A percentile compares a stretch with the other conserved stretches of the same genome.
Evolutionary conservation across 495 filamentous ascomycete species (phyloP).

Genomic region (Pseudomonodictys pantanalensis): DNA sequence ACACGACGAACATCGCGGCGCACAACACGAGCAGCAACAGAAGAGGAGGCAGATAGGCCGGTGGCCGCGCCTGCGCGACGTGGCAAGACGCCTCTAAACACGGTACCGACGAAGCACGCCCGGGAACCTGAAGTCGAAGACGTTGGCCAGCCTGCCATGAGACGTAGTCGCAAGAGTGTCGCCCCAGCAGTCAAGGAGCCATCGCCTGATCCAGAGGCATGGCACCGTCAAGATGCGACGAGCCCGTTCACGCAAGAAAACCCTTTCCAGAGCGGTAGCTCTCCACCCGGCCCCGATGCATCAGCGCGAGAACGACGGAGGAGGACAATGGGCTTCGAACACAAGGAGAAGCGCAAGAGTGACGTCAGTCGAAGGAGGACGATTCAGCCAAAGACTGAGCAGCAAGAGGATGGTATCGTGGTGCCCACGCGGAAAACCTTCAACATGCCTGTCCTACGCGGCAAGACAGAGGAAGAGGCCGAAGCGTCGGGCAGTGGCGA

Average conservation of each 20-base stretch:
- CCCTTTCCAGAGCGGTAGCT: conserved; percentile 86
- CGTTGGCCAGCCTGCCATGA: conserved; percentile 37
- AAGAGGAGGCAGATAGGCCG: conserved; percentile 31
- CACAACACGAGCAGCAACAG: conserved; percentile 26
- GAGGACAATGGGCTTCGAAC: conserved; percentile 37
- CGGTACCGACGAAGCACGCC: conserved; percentile 54
- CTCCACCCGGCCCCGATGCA: conserved; percentile 47
- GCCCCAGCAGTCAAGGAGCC: conserved; percentile 48
- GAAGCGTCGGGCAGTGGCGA: conserved; percentile 48
- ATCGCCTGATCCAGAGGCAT: conserved; percentile 28
- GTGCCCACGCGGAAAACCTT: conserved; percentile 47
- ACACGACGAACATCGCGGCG: conserved; percentile 29
- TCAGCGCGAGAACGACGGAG: conserved; percentile 45
- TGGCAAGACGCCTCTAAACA: conserved; percentile 49
- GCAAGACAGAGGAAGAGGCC: conserved; percentile 43
- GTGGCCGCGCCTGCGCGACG: conserved; percentile 36
- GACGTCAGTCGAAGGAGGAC: conserved; percentile 45
- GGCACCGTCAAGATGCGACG: conserved; percentile 39
- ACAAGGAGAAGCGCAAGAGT: conserved; percentile 48
- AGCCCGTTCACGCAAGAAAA: conserved; percentile 83
- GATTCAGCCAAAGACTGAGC: conserved; percentile 36
- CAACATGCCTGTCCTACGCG: conserved; percentile 38
- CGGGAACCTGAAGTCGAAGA: conserved; percentile 47
- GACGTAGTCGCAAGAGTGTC: conserved; percentile 45
- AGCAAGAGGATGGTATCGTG: conserved; percentile 40